These are phyloP conservation scores for Macrolepiota dolichaula DNA, from an alignment of 768 basidiomycete genomes.

Conservation along the genomic window DNA sequence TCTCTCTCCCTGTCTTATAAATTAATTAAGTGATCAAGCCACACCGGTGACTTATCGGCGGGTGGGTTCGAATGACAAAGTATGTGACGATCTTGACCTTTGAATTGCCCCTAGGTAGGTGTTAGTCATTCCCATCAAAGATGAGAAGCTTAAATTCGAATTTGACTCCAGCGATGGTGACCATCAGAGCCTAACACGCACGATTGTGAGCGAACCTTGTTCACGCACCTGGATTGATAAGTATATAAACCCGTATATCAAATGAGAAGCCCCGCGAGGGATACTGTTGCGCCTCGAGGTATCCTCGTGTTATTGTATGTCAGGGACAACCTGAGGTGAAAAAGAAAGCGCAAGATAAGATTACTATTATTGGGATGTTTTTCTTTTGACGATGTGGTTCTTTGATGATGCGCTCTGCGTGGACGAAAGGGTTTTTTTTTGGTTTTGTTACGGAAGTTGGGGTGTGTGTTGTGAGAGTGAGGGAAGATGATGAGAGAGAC, in stretches of 20 bases:
- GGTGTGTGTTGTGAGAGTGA: background rate
- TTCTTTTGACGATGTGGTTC: background rate
- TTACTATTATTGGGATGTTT: background rate
- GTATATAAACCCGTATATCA: background rate
- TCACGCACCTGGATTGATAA: background rate
- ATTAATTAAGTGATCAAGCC: background rate
- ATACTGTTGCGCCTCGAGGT: background rate
- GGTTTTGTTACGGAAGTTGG: no score
- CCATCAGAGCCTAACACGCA: background rate
- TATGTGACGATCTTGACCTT: background rate
- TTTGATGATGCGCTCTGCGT: background rate
- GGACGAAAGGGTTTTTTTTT: no score
- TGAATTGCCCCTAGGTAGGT: background rate
- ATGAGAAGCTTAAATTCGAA: slow-evolving; percentile 1
- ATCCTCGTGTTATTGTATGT: background rate
- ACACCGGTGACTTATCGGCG: background rate
- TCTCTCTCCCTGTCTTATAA: background rate
- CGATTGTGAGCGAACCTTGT: background rate
- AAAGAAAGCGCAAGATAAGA: background rate
- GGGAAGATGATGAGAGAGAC: background rate
- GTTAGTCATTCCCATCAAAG: background rate
- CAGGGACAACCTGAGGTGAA: background rate
- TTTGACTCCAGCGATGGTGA: slow-evolving; percentile 2
- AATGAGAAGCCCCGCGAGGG: no score
- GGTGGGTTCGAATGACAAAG: no score